Evolutionary conservation across 495 filamentous ascomycete species (phyloP), one percentile per base, ranked within the genome.

Genomic region (Venustampulla echinocandica): DNA sequence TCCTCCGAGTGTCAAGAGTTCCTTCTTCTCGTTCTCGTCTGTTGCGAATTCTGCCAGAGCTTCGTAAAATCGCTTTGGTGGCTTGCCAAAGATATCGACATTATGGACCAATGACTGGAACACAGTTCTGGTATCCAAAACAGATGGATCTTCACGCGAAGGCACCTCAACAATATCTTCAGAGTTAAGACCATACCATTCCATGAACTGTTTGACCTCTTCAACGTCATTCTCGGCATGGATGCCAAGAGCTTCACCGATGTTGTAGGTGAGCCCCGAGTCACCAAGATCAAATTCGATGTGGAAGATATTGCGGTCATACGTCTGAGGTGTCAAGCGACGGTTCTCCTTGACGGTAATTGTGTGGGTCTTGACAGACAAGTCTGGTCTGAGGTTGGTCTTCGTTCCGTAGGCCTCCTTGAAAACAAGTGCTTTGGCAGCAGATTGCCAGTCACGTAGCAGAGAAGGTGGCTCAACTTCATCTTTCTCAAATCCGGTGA

Each of bases 301-400:
- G 69, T 98, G 92, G 83, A 98, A 98, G 65, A 98, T 96, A 71
- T 98, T 97, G 24, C 92, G 86, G 62, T 95, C 90, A 63, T 98
- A 98, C 10, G 83, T 82, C 36, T 64, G 56, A 15, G 92, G 92
- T 0, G 92, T 98, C 36, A 98, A 76, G 35, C 92, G 76, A 46
- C 90, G 83, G 67, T 95, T 95, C 69, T 95, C 93, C 70, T 94
- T 85, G 62, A 98, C 92, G 49, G 81, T 80, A 39, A 95, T 80
- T 25, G 87, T 85, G 61, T 74, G 82, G 3, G 90, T 96, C 76
- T 95, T 85, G 58, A 85, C 76, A 3, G 80, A 67, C 21, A 93
- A 66, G 58, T 98, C 92, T 34, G 92, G 92, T 11, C 92, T 83
- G 15, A 97, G 79, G 30, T 71, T 70, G 47, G 68, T 67, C 57